Evolutionary conservation across 2,329 filamentous ascomycete species (phyloP).

Genomic region (Aspergillus sergii): DNA sequence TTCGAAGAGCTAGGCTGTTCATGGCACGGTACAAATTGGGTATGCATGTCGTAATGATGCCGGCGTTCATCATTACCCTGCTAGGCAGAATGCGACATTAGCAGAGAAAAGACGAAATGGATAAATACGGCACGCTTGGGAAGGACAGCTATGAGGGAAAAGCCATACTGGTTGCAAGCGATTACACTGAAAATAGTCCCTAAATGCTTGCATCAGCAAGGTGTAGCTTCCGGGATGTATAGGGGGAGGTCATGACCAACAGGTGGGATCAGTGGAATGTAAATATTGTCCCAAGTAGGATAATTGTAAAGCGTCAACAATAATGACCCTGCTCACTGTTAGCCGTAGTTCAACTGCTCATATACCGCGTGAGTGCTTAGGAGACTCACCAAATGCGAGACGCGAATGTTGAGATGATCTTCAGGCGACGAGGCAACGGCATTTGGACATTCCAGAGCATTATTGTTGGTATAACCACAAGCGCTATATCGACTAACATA

Average conservation of each 20-base stretch:
- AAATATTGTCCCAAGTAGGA: constrained; percentile 10
- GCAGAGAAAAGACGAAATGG: not conserved
- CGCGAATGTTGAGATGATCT: constrained; percentile 5
- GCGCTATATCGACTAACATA: constrained; percentile 8
- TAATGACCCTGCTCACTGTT: constrained; percentile 2
- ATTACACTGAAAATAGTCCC: constrained; percentile 16
- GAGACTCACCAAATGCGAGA: constrained; percentile 4
- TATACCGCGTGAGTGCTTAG: not conserved
- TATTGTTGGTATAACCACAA: constrained; percentile 9
- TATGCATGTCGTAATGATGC: constrained; percentile 20
- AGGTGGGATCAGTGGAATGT: constrained; percentile 16
- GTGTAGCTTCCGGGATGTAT: not conserved
- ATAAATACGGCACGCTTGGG: too few relatives aligned
- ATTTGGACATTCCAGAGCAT: constrained; percentile 21
- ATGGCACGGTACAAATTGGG: constrained; percentile 18
- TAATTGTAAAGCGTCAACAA: not conserved
- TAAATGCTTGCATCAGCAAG: not conserved
- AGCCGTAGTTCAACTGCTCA: not conserved
- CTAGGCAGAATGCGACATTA: not conserved
- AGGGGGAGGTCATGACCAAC: not conserved
- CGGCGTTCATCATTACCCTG: constrained; percentile 17
- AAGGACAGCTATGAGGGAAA: too few relatives aligned
- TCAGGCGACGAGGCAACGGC: constrained; percentile 5
- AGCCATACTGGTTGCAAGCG: constrained; percentile 17
- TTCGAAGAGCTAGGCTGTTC: constrained; percentile 4